Evolutionary conservation across 192 early-diverging fungal genomes (phyloP).

Genomic region (Coemansia asiatica): DNA sequence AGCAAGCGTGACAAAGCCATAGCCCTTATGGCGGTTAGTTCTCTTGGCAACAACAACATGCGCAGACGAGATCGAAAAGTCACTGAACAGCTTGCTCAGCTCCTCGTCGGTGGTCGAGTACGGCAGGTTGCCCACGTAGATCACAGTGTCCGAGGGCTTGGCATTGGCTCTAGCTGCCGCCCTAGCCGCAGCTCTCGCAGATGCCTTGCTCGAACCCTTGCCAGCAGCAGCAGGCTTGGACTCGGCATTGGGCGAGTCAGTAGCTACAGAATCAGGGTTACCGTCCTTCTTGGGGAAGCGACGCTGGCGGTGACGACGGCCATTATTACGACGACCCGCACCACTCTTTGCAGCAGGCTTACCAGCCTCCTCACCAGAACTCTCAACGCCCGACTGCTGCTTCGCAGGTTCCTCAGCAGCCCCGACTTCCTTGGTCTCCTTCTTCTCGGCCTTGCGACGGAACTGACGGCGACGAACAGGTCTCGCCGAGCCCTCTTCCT

Average conservation of each 20-base stretch:
- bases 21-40: constrained; percentile 84
- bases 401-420: constrained; percentile 18
- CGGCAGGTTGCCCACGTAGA: constrained; percentile 81
- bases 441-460: constrained; percentile 18
- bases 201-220: constrained; percentile 1
- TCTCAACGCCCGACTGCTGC: constrained; percentile 27
- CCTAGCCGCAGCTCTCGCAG: constrained; percentile 3
- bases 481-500: constrained; percentile 29
- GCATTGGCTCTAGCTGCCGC: constrained; percentile 6
- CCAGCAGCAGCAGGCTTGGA: constrained; percentile 10
- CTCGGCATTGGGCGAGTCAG: neutral
- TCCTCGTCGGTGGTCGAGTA: constrained; percentile 69
- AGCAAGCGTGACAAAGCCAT: constrained; percentile 88
- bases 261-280: neutral
- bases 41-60: constrained; percentile 69
- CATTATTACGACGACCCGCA: constrained; percentile 3
- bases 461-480: constrained; percentile 19
- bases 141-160: constrained; percentile 57
- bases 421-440: constrained; percentile 29
- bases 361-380: constrained; percentile 24
- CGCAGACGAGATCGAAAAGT: constrained; percentile 68
- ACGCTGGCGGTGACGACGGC: constrained; percentile 45
- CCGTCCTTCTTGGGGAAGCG: constrained; percentile 53
- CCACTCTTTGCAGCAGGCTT: constrained; percentile 16
- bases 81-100: constrained; percentile 71